Conservation (phyloP, 305 asterid species). For the Fraxinus sp. region DNA sequence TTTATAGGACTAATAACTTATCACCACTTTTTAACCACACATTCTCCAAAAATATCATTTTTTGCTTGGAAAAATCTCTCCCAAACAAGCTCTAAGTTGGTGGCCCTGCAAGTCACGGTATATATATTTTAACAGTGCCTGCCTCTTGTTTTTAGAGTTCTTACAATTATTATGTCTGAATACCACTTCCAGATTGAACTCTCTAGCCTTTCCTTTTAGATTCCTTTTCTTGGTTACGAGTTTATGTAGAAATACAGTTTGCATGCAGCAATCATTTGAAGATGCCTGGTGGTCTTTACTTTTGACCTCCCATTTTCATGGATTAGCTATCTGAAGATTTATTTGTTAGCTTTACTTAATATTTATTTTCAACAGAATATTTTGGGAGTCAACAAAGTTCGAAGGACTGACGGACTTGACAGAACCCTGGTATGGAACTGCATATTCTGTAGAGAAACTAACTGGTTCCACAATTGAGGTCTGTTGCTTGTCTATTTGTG, state of each 20-base stretch:
- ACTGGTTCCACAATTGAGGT: conserved; percentile 72
- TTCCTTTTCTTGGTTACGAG: background rate
- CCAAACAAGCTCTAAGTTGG: background rate
- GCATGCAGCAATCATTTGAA: conserved; percentile 5
- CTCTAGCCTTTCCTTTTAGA: background rate
- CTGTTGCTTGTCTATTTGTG: conserved; percentile 27
- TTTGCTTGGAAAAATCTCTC: background rate
- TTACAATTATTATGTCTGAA: background rate
- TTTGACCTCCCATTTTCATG: background rate
- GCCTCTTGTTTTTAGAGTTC: background rate
- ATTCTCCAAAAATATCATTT: background rate
- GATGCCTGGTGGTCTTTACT: conserved; percentile 7
- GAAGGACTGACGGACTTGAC: conserved; percentile 58
- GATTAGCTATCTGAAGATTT: conserved; percentile 5
- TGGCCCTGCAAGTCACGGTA: background rate
- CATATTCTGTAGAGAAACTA: conserved; percentile 64
- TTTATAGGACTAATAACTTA: too few relatives aligned
- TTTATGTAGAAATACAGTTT: conserved; percentile 8
- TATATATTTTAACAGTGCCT: background rate
- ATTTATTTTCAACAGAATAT: conserved; percentile 55
- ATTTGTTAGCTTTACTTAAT: conserved; percentile 16
- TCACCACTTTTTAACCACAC: background rate
- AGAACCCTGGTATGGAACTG: conserved; percentile 99
- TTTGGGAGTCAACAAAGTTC: conserved; percentile 93
- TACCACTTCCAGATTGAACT: background rate